Evolutionary conservation across 2,329 filamentous ascomycete genomes (phyloP).

Genomic region (Ascochyta fabae): DNA sequence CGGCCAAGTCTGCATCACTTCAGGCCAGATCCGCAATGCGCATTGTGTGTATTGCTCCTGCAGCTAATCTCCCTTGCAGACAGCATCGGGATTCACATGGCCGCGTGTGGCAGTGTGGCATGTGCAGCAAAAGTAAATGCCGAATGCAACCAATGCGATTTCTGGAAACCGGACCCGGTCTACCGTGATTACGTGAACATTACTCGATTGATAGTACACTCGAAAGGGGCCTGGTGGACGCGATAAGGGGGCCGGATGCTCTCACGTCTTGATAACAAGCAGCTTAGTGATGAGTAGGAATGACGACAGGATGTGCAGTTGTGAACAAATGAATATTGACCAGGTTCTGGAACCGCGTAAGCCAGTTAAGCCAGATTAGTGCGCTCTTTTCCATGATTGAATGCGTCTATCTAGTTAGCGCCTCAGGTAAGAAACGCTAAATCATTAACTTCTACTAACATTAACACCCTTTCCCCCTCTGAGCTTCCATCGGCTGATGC

Average conservation of each 20-base stretch:
- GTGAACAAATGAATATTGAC: conserved; percentile 19
- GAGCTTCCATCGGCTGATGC: conserved; percentile 16
- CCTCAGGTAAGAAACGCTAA: conserved; percentile 19
- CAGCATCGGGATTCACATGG: conserved; percentile 10
- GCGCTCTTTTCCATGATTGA: conserved; percentile 35
- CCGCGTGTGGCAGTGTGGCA: conserved; percentile 7
- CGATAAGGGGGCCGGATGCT: background rate
- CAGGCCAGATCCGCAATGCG: background rate
- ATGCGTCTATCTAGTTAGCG: conserved; percentile 40
- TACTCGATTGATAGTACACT: no score
- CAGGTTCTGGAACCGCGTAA: conserved; percentile 20
- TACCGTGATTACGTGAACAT: no score
- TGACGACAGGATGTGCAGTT: conserved; percentile 9
- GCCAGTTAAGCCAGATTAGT: conserved; percentile 20
- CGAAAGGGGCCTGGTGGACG: no score
- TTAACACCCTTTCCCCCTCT: conserved; percentile 25
- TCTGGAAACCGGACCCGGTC: background rate
- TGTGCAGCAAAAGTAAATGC: conserved; percentile 19
- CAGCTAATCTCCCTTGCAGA: conserved; percentile 17
- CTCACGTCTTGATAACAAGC: background rate
- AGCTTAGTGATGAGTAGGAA: conserved; percentile 5
- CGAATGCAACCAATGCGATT: conserved; percentile 1
- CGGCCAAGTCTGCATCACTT: background rate
- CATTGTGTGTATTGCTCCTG: conserved; percentile 11
- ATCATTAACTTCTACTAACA: conserved; percentile 38